phyloP scores from a whole-genome alignment of 371 early-diverging fungal species.

The Nematocida ironsii region DNA sequence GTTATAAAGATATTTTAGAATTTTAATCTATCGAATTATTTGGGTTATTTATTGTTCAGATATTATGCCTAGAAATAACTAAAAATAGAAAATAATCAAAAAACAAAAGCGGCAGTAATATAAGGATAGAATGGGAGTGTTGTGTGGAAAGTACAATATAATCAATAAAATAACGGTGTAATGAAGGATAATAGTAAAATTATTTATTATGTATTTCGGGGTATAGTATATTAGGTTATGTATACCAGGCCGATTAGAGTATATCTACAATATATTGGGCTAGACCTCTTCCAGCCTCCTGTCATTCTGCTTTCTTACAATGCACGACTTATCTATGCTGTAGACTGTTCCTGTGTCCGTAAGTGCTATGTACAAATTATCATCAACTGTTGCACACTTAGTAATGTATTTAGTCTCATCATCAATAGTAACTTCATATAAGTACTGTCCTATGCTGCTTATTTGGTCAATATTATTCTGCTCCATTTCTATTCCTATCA shows the following conservation, averaged over 20 bases:
- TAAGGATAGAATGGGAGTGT: too few relatives aligned
- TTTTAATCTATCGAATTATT: too few relatives aligned
- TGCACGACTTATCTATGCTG: constrained; percentile 28
- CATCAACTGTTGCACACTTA: constrained; percentile 22
- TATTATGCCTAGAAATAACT: too few relatives aligned
- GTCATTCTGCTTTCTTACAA: constrained; percentile 18
- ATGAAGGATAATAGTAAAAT: too few relatives aligned
- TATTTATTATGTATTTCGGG: too few relatives aligned
- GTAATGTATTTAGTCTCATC: neutral
- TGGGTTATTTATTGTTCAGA: too few relatives aligned
- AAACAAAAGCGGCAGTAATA: too few relatives aligned
- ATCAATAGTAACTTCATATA: constrained; percentile 3
- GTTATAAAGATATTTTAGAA: too few relatives aligned
- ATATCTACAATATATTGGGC: neutral
- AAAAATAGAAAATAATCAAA: too few relatives aligned
- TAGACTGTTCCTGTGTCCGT: neutral
- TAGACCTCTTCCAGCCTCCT: constrained; percentile 12
- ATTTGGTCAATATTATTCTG: neutral
- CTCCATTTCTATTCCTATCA: constrained; percentile 26
- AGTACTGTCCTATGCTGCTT: constrained; percentile 1
- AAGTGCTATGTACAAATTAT: constrained; percentile 12
- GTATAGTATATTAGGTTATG: too few relatives aligned
- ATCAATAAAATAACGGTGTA: too few relatives aligned
- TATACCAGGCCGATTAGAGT: neutral
- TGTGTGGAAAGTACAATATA: too few relatives aligned